Base-by-base conservation (phyloP, 2,329 filamentous ascomycete genomes). In the Calonectria multiphialidica region DNA sequence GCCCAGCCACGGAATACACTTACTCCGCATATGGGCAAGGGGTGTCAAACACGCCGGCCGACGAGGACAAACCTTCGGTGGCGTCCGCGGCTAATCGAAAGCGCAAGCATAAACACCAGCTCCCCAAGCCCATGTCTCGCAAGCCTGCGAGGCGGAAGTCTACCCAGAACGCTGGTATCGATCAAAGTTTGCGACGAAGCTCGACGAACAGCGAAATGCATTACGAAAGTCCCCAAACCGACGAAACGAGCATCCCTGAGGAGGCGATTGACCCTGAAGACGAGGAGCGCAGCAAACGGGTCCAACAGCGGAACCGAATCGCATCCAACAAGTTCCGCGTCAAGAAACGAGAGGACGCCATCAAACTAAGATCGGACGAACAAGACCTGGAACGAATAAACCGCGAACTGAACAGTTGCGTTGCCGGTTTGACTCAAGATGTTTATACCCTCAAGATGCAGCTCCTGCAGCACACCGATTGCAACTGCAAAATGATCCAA, bases 291-390 rank as follows among this genome's bases (percentile, higher is more conserved):
- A 67, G 5, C 8, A 70, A 23, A 23, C 47, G 21, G 0, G 3
- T 74, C 0, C 76, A 77, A 2, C 72, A 74, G 33, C 68, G 77
- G n/a, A 80, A 77, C 21, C 77, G 79, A 12, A 23, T 77, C 10
- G 78, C 79, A 4, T 78, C 79, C 59, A 80, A 76, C 65, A 79
- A 74, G 33, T 79, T 79, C 35, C 76, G 79, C 1, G 16, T 72
- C 30, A 78, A 73, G 57, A 80, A 79, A 45, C 71, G 72, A 1
- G 72, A 76, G 9, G 70, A 76, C 15, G 70, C 72, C 1, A 66
- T 35, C 3, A 74, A 42, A 13, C 76, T 80, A 13, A 66, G 72
- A 21, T 21, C 42, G 0, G 45, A 75, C 21, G 76, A 80, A 16
- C n/a, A 74, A 37, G 68, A 53, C 6, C 72, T 80, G 59, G 71